Percentiles rank a stretch among this genome's conserved stretches.
Conservation (phyloP, 1,139 yeast species). For the Lodderomyces pseudojiufengensis region DNA sequence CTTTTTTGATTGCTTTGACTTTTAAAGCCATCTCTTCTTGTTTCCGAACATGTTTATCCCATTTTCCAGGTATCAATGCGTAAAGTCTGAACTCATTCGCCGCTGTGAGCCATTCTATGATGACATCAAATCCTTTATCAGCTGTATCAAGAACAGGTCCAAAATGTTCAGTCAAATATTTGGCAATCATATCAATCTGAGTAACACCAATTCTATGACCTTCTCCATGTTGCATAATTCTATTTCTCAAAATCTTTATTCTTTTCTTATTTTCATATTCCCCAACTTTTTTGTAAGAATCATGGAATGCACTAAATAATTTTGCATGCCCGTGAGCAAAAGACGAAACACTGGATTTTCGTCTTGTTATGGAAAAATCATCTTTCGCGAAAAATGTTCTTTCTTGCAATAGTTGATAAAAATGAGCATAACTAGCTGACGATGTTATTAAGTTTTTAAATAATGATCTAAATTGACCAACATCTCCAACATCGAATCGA, state of each 20-base stretch:
- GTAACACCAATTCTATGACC: constrained; percentile 15
- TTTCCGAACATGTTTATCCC: constrained; percentile 13
- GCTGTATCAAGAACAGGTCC: constrained; percentile 18
- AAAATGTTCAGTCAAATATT: constrained; percentile 18
- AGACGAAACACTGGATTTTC: constrained; percentile 15
- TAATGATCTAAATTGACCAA: constrained; percentile 24
- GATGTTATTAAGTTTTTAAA: constrained; percentile 23
- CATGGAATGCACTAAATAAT: constrained; percentile 25
- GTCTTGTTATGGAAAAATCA: constrained; percentile 15
- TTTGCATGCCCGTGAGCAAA: constrained; percentile 19
- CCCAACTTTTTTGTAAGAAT: constrained; percentile 31
- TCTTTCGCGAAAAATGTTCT: constrained; percentile 20
- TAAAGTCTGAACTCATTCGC: constrained; percentile 30
- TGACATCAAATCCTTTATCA: constrained; percentile 17
- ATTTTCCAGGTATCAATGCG: constrained; percentile 17
- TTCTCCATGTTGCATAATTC: constrained; percentile 18
- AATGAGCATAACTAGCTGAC: constrained; percentile 28
- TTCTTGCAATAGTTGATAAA: constrained; percentile 29
- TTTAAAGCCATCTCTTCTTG: constrained; percentile 19
- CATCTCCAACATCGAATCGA: constrained; percentile 28
- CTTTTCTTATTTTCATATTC: constrained; percentile 25
- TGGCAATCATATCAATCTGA: constrained; percentile 28
- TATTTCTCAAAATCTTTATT: constrained; percentile 19
- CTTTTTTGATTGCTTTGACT: constrained; percentile 13
- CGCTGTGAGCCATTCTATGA: constrained; percentile 25